Conservation (phyloP, 306 rosid genomes). For the Medicago ruthenica region DNA sequence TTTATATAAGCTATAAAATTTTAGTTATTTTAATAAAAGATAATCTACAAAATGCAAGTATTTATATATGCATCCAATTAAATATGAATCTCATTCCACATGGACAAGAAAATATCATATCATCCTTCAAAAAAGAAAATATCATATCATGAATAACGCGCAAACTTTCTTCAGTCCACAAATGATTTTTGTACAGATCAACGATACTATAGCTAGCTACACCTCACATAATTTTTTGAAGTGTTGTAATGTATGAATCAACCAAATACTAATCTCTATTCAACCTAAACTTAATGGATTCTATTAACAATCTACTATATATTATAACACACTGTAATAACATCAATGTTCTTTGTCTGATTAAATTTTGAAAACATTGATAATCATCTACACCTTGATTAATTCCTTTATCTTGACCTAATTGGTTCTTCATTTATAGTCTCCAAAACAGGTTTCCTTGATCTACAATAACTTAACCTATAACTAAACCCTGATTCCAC, state of each 20-base stretch:
- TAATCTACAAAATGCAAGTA: background rate
- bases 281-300: background rate
- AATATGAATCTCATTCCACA: background rate
- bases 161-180: conserved; percentile 11
- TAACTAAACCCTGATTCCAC: conserved; percentile 60
- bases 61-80: background rate
- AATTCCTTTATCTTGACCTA: conserved; percentile 6
- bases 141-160: background rate
- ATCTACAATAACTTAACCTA: conserved; percentile 68
- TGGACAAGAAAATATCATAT: background rate
- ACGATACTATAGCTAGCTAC: conserved; percentile 2
- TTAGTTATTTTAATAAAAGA: no score
- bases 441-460: conserved; percentile 84
- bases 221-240: background rate
- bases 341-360: background rate
- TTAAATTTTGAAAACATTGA: background rate
- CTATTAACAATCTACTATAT: background rate
- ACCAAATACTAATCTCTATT: background rate
- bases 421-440: conserved; percentile 80
- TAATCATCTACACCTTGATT: background rate
- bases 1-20: no score
- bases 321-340: background rate
- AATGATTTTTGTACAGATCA: conserved; percentile 31
- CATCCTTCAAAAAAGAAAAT: background rate
- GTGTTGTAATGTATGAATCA: background rate